These are phyloP conservation scores for Spergularia marina DNA, from an alignment of 148 eudicot species.

Conservation along the genomic window DNA sequence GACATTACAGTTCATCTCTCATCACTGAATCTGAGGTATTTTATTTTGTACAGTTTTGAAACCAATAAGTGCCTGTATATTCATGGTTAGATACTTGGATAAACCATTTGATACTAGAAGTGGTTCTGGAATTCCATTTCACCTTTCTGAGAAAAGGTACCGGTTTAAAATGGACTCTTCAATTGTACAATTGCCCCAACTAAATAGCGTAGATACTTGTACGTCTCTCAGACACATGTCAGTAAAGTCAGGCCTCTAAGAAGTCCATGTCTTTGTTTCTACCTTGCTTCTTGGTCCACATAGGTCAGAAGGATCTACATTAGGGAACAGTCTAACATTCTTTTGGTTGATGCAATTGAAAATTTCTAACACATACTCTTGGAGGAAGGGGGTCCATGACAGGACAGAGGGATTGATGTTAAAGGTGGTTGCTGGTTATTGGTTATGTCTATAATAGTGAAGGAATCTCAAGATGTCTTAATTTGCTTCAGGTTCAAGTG, in stretches of 20 bases:
- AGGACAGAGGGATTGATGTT: background rate
- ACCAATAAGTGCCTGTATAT: constrained; percentile 10
- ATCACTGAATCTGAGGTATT: constrained; percentile 89
- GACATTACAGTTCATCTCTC: constrained; percentile 90
- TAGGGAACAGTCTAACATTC: background rate
- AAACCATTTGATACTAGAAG: background rate
- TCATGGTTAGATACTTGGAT: background rate
- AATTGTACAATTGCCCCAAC: background rate
- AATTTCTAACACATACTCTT: background rate
- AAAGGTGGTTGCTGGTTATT: background rate
- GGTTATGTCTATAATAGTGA: background rate
- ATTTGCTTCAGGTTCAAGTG: background rate
- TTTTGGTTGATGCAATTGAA: background rate
- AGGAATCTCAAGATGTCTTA: background rate
- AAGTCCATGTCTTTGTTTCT: background rate
- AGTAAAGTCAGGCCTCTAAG: background rate
- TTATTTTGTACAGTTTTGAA: background rate
- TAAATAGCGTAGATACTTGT: background rate
- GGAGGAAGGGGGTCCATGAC: background rate
- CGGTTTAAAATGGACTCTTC: background rate
- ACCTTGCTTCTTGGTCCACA: background rate
- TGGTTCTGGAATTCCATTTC: no score
- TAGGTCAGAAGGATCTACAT: background rate
- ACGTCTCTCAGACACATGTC: no score
- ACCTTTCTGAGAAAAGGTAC: background rate